Conservation (phyloP, 306 rosid species). For the Cucumis melo region DNA sequence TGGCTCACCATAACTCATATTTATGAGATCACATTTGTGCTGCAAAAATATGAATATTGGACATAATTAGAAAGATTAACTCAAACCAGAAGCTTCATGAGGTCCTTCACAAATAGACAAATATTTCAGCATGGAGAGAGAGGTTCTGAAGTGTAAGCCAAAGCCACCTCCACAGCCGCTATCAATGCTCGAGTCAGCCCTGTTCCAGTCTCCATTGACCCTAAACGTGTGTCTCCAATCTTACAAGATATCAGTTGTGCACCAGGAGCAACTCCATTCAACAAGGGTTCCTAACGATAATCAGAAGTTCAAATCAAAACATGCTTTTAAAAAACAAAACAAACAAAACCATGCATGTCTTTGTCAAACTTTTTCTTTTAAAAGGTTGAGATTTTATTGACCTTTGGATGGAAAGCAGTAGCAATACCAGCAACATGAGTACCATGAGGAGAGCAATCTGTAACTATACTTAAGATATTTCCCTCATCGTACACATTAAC, state of each 20-base stretch:
- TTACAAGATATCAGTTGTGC: slow-evolving; percentile 95
- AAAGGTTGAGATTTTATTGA: slow-evolving; percentile 18
- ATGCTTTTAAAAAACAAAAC: not conserved
- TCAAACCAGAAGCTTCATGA: not conserved
- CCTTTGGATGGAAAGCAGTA: slow-evolving; percentile 88
- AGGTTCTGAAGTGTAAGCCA: not conserved
- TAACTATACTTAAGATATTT: slow-evolving; percentile 72
- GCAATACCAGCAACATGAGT: slow-evolving; percentile 98
- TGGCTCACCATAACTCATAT: slow-evolving; percentile 96
- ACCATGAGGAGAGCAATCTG: slow-evolving; percentile 88
- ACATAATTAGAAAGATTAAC: slow-evolving; percentile 6
- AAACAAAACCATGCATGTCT: not conserved
- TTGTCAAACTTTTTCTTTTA: not conserved
- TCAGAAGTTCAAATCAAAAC: slow-evolving; percentile 17
- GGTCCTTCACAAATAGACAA: not conserved
- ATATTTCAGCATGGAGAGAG: not conserved
- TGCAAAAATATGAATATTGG: slow-evolving; percentile 25
- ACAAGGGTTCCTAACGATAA: slow-evolving; percentile 63
- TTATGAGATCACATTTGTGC: slow-evolving; percentile 92
- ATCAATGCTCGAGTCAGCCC: slow-evolving; percentile 88
- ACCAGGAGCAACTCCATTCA: slow-evolving; percentile 99
- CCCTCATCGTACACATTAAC: slow-evolving; percentile 77
- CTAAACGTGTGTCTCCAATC: slow-evolving; percentile 92
- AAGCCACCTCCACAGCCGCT: slow-evolving; percentile 85
- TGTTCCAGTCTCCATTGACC: slow-evolving; percentile 97